Evolutionary conservation across 768 basidiomycete genomes (phyloP).

Genomic region (Psilocybe azurescens): DNA sequence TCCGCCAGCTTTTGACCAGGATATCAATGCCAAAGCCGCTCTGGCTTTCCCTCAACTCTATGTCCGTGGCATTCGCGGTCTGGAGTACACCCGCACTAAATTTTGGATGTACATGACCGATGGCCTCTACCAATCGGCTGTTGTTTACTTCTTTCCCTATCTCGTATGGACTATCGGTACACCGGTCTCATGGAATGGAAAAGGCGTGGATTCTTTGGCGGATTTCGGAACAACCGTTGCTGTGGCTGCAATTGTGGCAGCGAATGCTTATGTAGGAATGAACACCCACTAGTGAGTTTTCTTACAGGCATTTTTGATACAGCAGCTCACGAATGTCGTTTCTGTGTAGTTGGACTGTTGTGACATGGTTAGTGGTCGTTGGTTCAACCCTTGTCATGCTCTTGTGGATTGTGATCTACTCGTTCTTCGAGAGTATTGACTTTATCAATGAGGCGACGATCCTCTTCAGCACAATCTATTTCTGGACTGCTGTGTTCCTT

Average conservation of each 20-base stretch:
- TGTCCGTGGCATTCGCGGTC: slow-evolving; percentile 88
- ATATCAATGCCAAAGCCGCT: slow-evolving; percentile 87
- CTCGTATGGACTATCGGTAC: slow-evolving; percentile 69
- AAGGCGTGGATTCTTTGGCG: slow-evolving; percentile 74
- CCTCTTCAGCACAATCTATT: slow-evolving; percentile 78
- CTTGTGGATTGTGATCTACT: slow-evolving; percentile 90
- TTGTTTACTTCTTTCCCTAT: slow-evolving; percentile 89
- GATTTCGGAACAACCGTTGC: slow-evolving; percentile 95
- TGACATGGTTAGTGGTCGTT: slow-evolving; percentile 83
- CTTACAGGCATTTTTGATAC: slow-evolving; percentile 6
- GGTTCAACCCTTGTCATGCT: slow-evolving; percentile 85
- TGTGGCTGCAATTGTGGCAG: slow-evolving; percentile 84
- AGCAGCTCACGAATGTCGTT: slow-evolving; percentile 6
- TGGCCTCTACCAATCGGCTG: slow-evolving; percentile 89
- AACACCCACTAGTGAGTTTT: slow-evolving; percentile 85
- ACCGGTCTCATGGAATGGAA: slow-evolving; percentile 78
- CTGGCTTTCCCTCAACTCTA: slow-evolving; percentile 97
- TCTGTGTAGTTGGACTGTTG: slow-evolving; percentile 71
- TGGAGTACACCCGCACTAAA: slow-evolving; percentile 89
- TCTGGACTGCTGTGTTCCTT: slow-evolving; percentile 83
- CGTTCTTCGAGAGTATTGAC: slow-evolving; percentile 73
- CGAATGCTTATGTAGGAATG: slow-evolving; percentile 89
- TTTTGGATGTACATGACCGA: slow-evolving; percentile 97
- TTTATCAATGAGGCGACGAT: slow-evolving; percentile 77
- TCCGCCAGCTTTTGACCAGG: slow-evolving; percentile 86